phyloP scores from a whole-genome alignment of 352 stramenopile species.

The Nothophytophthora sp. region DNA sequence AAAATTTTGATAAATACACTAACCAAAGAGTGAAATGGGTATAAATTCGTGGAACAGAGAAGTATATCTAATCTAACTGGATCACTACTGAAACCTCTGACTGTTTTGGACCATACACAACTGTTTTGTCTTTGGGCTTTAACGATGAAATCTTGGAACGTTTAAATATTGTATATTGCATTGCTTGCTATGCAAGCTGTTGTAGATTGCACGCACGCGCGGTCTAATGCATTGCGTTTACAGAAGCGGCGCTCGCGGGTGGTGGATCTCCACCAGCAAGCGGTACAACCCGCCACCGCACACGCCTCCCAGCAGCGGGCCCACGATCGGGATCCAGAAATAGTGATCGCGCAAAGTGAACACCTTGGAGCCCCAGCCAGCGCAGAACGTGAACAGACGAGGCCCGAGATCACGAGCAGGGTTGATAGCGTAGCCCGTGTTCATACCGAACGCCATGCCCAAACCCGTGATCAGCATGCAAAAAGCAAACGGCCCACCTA shows the following conservation, averaged over 20 bases:
- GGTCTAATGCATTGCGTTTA: too few species aligned
- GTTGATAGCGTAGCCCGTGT: conserved; percentile 37
- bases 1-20: too few species aligned
- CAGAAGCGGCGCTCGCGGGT: conserved; percentile 18
- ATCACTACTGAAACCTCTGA: too few species aligned
- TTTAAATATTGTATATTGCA: too few species aligned
- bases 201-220: too few species aligned
- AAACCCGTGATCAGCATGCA: conserved; percentile 52
- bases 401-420: conserved; percentile 40
- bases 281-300: conserved; percentile 31
- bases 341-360: conserved; percentile 46
- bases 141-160: too few species aligned
- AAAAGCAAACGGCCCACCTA: conserved; percentile 34
- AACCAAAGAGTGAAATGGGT: too few species aligned
- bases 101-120: too few species aligned
- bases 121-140: too few species aligned
- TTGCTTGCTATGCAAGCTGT: too few species aligned
- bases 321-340: conserved; percentile 57
- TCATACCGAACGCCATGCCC: conserved; percentile 55
- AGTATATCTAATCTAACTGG: too few species aligned
- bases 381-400: conserved; percentile 37
- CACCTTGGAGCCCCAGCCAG: conserved; percentile 41
- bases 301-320: conserved; percentile 33
- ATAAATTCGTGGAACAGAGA: too few species aligned
- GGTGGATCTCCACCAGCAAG: conserved; percentile 39